Evolutionary conservation across 805 yeast species (phyloP).

Genomic region (Ogataea minuta): DNA sequence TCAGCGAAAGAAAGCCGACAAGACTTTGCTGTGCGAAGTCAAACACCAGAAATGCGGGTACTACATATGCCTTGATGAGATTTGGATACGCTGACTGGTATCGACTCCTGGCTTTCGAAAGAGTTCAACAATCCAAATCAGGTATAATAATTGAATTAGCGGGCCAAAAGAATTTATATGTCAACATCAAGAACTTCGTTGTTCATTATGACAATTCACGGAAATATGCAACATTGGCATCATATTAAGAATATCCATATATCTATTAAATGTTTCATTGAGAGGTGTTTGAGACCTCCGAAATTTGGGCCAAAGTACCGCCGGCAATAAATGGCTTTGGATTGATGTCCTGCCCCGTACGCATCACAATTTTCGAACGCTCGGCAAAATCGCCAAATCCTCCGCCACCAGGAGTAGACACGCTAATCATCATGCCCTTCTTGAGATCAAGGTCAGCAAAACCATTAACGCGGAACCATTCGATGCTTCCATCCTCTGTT

Average conservation of each 20-base stretch:
- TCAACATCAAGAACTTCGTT: too few relatives aligned
- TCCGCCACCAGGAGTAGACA: conserved; percentile 7
- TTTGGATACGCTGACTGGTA: too few relatives aligned
- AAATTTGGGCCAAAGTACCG: conserved; percentile 19
- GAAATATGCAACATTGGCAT: too few relatives aligned
- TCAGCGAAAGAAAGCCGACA: too few relatives aligned
- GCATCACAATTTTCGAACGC: conserved; percentile 1
- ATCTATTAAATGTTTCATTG: conserved; percentile 1
- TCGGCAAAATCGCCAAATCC: conserved; percentile 2
- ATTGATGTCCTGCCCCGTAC: not conserved
- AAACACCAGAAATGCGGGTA: too few relatives aligned
- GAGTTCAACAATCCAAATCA: too few relatives aligned
- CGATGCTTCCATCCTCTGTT: conserved; percentile 4
- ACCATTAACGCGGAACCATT: conserved; percentile 1
- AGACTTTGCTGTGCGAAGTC: too few relatives aligned
- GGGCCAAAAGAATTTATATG: too few relatives aligned
- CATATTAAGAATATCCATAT: not conserved
- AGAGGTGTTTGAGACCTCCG: conserved; percentile 21
- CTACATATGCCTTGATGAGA: too few relatives aligned
- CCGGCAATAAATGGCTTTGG: conserved; percentile 21
- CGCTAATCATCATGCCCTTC: conserved; percentile 1
- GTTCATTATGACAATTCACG: too few relatives aligned
- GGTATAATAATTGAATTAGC: too few relatives aligned
- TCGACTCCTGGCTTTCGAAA: too few relatives aligned
- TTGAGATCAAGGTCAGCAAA: conserved; percentile 1